phyloP scores from a whole-genome alignment of 345 rosid genomes.

The Acer saccharum region DNA sequence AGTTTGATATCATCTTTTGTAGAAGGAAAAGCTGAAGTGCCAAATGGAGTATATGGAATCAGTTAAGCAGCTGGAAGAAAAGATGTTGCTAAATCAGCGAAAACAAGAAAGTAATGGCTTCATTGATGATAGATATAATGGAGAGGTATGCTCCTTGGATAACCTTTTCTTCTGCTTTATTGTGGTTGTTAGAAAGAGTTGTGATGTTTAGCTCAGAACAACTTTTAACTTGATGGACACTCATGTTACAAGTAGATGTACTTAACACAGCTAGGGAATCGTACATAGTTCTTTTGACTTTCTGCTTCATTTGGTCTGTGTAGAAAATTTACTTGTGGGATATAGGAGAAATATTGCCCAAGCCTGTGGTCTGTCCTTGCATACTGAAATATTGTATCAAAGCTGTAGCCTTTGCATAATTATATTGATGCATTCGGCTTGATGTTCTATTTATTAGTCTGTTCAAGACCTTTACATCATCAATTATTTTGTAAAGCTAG shows the following conservation, averaged over 20 bases:
- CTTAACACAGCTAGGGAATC: not conserved
- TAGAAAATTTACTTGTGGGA: not conserved
- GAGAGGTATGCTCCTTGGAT: constrained; percentile 48
- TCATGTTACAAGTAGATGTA: not conserved
- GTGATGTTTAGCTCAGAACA: constrained; percentile 14
- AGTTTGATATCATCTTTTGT: constrained; percentile 16
- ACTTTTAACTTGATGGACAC: not conserved
- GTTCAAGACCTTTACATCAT: no score
- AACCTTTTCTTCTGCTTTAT: not conserved
- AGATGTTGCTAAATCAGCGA: constrained; percentile 65
- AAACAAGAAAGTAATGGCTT: constrained; percentile 50
- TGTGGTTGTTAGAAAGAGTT: constrained; percentile 6
- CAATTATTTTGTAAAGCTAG: no score
- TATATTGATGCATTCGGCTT: no score
- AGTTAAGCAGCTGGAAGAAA: constrained; percentile 88
- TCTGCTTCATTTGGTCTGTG: not conserved
- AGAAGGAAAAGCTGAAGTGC: constrained; percentile 86
- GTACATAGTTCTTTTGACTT: constrained; percentile 6
- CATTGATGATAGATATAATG: constrained; percentile 40
- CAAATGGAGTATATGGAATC: constrained; percentile 94
- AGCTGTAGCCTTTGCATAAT: not conserved
- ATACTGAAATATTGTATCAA: not conserved
- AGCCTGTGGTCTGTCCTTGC: not conserved
- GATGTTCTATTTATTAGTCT: no score
- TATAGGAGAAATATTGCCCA: not conserved